Percentiles rank a stretch among this genome's conserved stretches.
Evolutionary conservation across 2,329 filamentous ascomycete species (phyloP).

Genomic region (Orbilia brochopaga): DNA sequence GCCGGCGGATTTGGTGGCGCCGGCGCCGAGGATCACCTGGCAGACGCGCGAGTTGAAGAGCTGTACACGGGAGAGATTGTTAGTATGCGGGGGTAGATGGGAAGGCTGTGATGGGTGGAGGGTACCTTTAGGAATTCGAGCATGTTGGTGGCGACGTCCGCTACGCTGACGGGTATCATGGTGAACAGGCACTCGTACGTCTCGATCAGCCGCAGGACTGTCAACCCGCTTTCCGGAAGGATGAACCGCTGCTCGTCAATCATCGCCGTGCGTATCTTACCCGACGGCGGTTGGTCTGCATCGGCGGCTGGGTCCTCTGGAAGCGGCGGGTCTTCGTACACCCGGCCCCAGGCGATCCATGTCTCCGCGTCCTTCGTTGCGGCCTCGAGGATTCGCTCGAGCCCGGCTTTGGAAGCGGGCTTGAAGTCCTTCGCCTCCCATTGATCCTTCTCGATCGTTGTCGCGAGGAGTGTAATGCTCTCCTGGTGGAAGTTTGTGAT

Average conservation of each 20-base stretch:
- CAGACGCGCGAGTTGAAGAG: conserved; percentile 94
- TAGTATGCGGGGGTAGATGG: neutral
- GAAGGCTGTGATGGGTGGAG: neutral
- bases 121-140: conserved; percentile 68
- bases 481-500: conserved; percentile 73
- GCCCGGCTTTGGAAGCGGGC: conserved; percentile 66
- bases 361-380: conserved; percentile 73
- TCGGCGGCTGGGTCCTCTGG: conserved; percentile 36
- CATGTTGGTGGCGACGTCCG: conserved; percentile 78
- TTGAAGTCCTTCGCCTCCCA: conserved; percentile 80
- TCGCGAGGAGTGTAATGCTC: conserved; percentile 75
- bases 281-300: conserved; percentile 53
- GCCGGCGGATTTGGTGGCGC: conserved; percentile 84
- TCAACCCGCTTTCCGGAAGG: conserved; percentile 79
- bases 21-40: conserved; percentile 94
- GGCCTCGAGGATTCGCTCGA: conserved; percentile 70
- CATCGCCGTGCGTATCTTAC: conserved; percentile 72
- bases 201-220: conserved; percentile 80
- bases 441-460: conserved; percentile 78
- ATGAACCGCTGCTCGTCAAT: conserved; percentile 87
- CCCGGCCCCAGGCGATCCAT: conserved; percentile 66
- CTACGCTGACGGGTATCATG: conserved; percentile 85
- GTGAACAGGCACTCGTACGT: conserved; percentile 82
- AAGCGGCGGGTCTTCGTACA: conserved; percentile 52
- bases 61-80: conserved; percentile 64